phyloP scores from a whole-genome alignment of 202 grass and related monocot species.

The Digitaria exilis region DNA sequence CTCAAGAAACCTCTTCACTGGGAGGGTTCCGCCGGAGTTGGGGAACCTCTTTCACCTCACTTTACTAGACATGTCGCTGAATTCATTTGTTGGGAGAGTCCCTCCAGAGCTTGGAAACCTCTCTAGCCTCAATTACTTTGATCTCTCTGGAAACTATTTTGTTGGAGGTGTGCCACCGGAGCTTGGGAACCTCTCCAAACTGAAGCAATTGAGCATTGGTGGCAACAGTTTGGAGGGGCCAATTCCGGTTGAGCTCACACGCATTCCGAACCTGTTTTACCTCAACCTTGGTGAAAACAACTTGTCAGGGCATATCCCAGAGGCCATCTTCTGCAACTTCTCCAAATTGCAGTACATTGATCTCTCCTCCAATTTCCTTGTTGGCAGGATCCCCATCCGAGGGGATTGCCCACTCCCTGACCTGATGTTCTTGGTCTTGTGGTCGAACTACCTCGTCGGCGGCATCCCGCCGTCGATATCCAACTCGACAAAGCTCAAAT shows the following conservation, averaged over 20 bases:
- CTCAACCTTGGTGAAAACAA: constrained; percentile 75
- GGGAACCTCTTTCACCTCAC: constrained; percentile 45
- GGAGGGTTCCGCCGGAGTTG: constrained; percentile 44
- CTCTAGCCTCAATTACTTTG: constrained; percentile 60
- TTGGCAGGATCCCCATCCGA: constrained; percentile 58
- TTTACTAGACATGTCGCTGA: constrained; percentile 65
- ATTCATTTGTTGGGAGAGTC: constrained; percentile 44
- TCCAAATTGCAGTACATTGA: constrained; percentile 74
- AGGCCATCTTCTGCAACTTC: constrained; percentile 76
- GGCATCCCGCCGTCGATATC: constrained; percentile 59
- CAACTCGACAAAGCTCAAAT: constrained; percentile 80
- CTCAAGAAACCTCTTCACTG: constrained; percentile 53
- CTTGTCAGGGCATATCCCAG: constrained; percentile 57
- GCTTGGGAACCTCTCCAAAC: constrained; percentile 53
- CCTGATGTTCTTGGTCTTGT: constrained; percentile 76
- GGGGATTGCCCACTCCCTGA: constrained; percentile 57
- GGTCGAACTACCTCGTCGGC: constrained; percentile 77
- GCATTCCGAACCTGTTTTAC: constrained; percentile 43
- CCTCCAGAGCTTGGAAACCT: constrained; percentile 59
- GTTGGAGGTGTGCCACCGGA: constrained; percentile 52
- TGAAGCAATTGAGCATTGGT: constrained; percentile 64
- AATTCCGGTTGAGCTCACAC: constrained; percentile 61
- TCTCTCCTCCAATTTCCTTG: constrained; percentile 65
- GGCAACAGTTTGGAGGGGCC: constrained; percentile 53
- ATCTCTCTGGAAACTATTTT: constrained; percentile 71